A percentile compares a stretch with the other conserved stretches of the same genome.
Evolutionary conservation across 1,139 yeast genomes (phyloP).

Genomic region (Meyerozyma carpophila): DNA sequence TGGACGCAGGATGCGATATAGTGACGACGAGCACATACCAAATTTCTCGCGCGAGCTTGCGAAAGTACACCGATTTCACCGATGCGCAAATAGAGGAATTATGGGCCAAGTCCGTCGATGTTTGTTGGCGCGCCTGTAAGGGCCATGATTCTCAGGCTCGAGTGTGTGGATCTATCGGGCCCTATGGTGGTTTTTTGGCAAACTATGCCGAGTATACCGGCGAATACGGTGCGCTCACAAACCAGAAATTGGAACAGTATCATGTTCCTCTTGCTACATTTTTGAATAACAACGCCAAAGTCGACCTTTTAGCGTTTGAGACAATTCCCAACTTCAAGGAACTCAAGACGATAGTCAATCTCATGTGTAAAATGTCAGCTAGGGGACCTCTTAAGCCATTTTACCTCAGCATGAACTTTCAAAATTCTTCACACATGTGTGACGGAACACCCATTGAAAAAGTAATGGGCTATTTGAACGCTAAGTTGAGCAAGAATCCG

Average conservation of each 20-base stretch:
- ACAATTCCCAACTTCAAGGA: constrained; percentile 59
- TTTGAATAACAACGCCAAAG: constrained; percentile 27
- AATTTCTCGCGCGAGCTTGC: constrained; percentile 40
- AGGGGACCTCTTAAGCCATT: constrained; percentile 17
- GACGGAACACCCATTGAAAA: constrained; percentile 28
- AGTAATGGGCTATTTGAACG: constrained; percentile 16
- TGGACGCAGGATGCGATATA: constrained; percentile 51
- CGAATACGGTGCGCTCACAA: constrained; percentile 34
- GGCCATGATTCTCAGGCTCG: constrained; percentile 8
- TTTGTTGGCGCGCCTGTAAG: constrained; percentile 24
- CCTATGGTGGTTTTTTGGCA: constrained; percentile 63
- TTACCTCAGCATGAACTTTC: constrained; percentile 27
- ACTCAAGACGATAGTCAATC: constrained; percentile 27
- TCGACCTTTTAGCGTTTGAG: constrained; percentile 57
- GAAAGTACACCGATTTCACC: constrained; percentile 22
- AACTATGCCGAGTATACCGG: constrained; percentile 71
- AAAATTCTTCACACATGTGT: constrained; percentile 16
- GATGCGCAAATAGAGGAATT: constrained; percentile 19
- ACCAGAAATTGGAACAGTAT: constrained; percentile 32
- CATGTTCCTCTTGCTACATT: constrained; percentile 45
- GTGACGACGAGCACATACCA: constrained; percentile 62
- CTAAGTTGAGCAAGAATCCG: constrained; percentile 8
- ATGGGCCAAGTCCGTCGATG: constrained; percentile 28
- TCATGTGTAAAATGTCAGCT: constrained; percentile 14
- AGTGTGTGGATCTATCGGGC: constrained; percentile 64